A percentile compares a stretch with the other conserved stretches of the same genome.
phyloP scores from a whole-genome alignment of 148 eudicot genomes.

The Polygonum maritimum region DNA sequence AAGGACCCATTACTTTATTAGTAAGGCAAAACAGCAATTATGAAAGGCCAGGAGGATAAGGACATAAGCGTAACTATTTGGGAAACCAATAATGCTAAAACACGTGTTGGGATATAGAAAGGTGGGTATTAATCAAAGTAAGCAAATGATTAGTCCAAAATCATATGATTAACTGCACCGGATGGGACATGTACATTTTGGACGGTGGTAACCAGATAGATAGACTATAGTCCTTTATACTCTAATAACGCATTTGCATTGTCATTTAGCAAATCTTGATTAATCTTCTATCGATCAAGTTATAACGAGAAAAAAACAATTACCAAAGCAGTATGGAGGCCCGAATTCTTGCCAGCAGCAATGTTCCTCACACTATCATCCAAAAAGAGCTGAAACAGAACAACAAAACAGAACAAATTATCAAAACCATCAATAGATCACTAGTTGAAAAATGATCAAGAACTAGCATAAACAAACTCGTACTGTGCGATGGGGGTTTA shows the following conservation, averaged over 20 bases:
- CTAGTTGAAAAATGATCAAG: not conserved
- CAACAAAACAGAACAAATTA: not conserved
- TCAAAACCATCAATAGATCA: not conserved
- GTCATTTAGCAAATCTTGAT: no score
- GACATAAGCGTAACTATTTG: not conserved
- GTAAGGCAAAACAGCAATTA: not conserved
- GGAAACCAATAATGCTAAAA: not conserved
- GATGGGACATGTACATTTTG: not conserved
- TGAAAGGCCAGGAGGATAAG: not conserved
- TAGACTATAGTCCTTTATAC: no score
- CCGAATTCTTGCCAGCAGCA: slow-evolving; percentile 61
- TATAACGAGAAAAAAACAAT: no score
- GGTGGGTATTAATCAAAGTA: not conserved
- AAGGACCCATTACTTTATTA: not conserved
- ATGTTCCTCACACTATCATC: slow-evolving; percentile 65
- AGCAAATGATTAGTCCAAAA: not conserved
- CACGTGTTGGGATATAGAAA: not conserved
- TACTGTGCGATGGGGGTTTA: slow-evolving; percentile 76
- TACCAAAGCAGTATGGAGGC: slow-evolving; percentile 68
- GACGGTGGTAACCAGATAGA: no score
- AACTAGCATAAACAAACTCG: not conserved
- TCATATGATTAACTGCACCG: not conserved
- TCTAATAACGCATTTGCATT: no score
- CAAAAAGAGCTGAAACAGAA: slow-evolving; percentile 53
- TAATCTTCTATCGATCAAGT: no score